Conservation (phyloP, 2,329 filamentous ascomycete genomes). For the Raffaelea deltoideospora region DNA sequence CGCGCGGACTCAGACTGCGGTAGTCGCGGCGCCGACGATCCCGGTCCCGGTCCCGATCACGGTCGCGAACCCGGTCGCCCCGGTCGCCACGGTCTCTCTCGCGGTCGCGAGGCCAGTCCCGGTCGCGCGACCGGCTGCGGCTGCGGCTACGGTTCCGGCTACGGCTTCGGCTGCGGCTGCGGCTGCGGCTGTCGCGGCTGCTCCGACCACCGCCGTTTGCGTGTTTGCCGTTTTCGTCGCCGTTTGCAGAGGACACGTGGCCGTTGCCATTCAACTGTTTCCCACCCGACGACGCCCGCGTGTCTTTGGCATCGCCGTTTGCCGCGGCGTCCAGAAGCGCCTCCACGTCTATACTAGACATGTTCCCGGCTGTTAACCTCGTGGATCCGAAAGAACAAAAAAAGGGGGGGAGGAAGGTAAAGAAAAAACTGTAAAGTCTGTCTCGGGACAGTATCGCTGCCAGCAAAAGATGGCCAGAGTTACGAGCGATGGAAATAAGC, state of each 20-base stretch:
- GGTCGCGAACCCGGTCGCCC: slow-evolving; percentile 10
- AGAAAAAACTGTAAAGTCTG: no score
- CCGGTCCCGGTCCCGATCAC: slow-evolving; percentile 11
- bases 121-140: slow-evolving; percentile 1
- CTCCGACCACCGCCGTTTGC: slow-evolving; percentile 5
- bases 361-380: no score
- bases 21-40: slow-evolving; percentile 31
- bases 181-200: background rate
- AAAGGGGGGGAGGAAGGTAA: no score
- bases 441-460: no score
- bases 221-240: slow-evolving; percentile 22
- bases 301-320: slow-evolving; percentile 31
- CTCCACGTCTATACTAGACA: slow-evolving; percentile 71
- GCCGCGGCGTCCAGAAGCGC: slow-evolving; percentile 76
- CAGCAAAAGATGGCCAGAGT: no score
- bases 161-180: slow-evolving; percentile 2
- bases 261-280: slow-evolving; percentile 48
- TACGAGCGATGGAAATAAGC: no score
- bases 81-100: slow-evolving; percentile 16
- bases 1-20: slow-evolving; percentile 37
- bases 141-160: slow-evolving; percentile 1
- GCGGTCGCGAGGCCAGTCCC: slow-evolving; percentile 20
- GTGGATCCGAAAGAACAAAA: no score
- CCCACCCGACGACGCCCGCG: no score
- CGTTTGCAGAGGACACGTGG: slow-evolving; percentile 27